Evolutionary conservation across 805 yeast genomes (phyloP).

Genomic region (Nakazawaea wyomingensis): DNA sequence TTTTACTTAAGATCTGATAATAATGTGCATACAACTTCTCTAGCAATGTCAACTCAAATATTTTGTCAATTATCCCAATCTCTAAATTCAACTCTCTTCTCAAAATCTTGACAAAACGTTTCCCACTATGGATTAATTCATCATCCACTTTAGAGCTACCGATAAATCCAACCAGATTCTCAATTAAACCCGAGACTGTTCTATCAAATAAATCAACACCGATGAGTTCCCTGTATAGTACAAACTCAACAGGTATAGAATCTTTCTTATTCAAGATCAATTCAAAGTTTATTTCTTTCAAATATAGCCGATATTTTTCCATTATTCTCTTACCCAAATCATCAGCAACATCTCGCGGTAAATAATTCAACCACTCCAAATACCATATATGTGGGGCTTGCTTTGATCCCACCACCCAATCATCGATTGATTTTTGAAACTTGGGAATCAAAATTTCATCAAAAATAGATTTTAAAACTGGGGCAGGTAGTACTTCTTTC

Average conservation of each 20-base stretch:
- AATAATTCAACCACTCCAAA: conserved; percentile 22
- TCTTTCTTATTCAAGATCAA: conserved; percentile 4
- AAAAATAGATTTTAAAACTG: conserved; percentile 24
- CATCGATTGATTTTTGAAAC: conserved; percentile 26
- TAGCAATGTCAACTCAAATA: conserved; percentile 1
- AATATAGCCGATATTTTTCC: conserved; percentile 16
- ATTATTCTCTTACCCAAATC: conserved; percentile 14
- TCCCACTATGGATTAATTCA: neutral
- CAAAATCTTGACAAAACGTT: conserved; percentile 1
- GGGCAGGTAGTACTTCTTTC: conserved; percentile 30
- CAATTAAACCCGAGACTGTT: conserved; percentile 37
- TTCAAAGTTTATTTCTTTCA: conserved; percentile 2
- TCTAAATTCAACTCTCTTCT: neutral
- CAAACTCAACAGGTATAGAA: conserved; percentile 16
- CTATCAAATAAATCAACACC: conserved; percentile 20
- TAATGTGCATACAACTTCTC: neutral
- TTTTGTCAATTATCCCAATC: neutral
- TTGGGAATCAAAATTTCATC: conserved; percentile 31
- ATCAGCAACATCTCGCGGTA: conserved; percentile 13
- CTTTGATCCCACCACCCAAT: conserved; percentile 28
- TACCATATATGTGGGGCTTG: conserved; percentile 22
- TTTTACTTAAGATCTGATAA: neutral
- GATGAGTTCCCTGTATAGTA: conserved; percentile 28
- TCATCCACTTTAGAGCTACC: neutral
- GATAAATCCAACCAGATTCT: conserved; percentile 48